Evolutionary conservation across 768 basidiomycete species (phyloP).

Genomic region (Filobasidium wieringae): DNA sequence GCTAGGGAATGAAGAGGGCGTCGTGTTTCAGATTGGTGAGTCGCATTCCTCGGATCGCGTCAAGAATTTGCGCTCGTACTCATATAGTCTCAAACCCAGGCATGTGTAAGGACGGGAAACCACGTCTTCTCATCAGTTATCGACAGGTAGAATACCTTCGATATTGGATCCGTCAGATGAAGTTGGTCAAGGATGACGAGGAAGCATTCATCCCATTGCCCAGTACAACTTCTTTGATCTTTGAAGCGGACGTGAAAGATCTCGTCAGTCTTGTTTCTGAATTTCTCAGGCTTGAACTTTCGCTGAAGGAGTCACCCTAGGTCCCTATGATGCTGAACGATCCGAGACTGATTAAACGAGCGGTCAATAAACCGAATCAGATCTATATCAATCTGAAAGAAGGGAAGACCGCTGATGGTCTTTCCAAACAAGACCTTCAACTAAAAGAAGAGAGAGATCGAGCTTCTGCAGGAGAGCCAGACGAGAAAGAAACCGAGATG

Average conservation of each 20-base stretch:
- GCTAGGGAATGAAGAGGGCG: neutral
- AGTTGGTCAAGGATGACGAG: conserved; percentile 20
- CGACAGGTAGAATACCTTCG: conserved; percentile 32
- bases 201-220: conserved; percentile 3
- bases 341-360: neutral
- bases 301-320: neutral
- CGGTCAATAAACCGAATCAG: conserved; percentile 1
- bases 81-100: neutral
- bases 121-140: conserved; percentile 22
- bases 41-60: neutral
- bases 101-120: conserved; percentile 8
- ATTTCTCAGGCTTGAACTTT: neutral
- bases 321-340: neutral
- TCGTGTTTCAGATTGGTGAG: neutral
- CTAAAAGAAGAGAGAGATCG: neutral
- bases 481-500: too few relatives aligned
- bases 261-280: conserved; percentile 1
- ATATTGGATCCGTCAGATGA: conserved; percentile 29
- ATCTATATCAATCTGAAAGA: too few relatives aligned
- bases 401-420: too few relatives aligned
- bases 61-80: neutral
- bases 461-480: neutral
- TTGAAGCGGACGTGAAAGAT: neutral
- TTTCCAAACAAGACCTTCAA: neutral
- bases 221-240: neutral